Evolutionary conservation across 106 monocot genomes (phyloP).

Genomic region (Allium cepa): DNA sequence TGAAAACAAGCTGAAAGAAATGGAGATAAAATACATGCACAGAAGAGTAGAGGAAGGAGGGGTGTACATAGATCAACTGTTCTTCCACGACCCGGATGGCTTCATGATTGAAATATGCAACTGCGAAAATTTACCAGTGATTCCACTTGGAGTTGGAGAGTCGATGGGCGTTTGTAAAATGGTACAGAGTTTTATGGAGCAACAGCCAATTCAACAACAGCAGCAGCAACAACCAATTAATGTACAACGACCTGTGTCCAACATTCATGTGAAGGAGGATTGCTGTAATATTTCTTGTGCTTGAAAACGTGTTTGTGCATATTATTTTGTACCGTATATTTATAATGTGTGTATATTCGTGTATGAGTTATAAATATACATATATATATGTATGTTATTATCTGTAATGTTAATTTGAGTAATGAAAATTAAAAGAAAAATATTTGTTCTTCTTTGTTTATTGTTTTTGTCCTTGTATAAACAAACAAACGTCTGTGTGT

Average conservation of each 20-base stretch:
- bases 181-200: background rate
- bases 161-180: slow-evolving; percentile 32
- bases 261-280: slow-evolving; percentile 6
- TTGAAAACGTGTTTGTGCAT: background rate
- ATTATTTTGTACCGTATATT: too few species aligned
- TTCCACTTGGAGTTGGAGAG: slow-evolving; percentile 35
- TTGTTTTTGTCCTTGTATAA: too few species aligned
- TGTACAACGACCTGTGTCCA: background rate
- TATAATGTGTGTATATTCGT: too few species aligned
- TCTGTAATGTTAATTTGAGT: too few species aligned
- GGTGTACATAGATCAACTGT: slow-evolving; percentile 66
- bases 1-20: slow-evolving; percentile 50
- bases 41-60: slow-evolving; percentile 66
- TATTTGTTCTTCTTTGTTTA: too few species aligned
- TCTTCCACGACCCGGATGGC: slow-evolving; percentile 94
- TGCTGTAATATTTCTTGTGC: slow-evolving; percentile 3
- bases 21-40: slow-evolving; percentile 43
- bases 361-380: too few species aligned
- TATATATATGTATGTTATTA: too few species aligned
- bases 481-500: too few species aligned
- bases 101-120: slow-evolving; percentile 99
- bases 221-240: slow-evolving; percentile 1
- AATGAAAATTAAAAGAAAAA: too few species aligned
- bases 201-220: background rate
- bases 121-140: slow-evolving; percentile 81